Conservation (phyloP, 2,329 filamentous ascomycete species). For the Sporothrix curviconia region DNA sequence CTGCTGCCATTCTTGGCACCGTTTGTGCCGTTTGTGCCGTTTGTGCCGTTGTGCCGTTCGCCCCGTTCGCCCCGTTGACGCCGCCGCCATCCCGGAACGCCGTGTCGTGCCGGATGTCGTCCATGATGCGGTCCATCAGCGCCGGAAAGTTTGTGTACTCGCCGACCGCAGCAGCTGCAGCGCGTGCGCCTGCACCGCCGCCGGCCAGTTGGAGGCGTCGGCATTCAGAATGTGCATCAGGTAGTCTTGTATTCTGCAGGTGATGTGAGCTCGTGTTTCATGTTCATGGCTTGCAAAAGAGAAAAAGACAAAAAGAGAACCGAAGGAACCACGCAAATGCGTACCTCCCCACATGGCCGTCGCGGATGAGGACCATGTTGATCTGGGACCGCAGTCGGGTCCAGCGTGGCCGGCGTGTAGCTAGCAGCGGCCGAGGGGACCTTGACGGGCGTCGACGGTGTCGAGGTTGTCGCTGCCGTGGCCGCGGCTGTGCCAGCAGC, state of each 20-base stretch:
- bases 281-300: no score
- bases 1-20: slow-evolving; percentile 14
- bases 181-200: slow-evolving; percentile 52
- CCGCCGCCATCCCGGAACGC: not conserved
- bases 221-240: slow-evolving; percentile 57
- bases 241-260: slow-evolving; percentile 53
- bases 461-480: slow-evolving; percentile 3
- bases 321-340: no score
- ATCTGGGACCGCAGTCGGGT: slow-evolving; percentile 57
- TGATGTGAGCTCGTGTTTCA: not conserved
- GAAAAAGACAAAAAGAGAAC: not conserved
- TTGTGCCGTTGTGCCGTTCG: not conserved
- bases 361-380: slow-evolving; percentile 50
- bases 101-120: slow-evolving; percentile 53
- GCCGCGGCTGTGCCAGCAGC: not conserved
- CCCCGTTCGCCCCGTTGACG: not conserved
- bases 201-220: slow-evolving; percentile 56
- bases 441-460: slow-evolving; percentile 51
- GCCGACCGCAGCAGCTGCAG: slow-evolving; percentile 52
- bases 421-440: slow-evolving; percentile 53
- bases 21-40: no score
- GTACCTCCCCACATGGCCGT: slow-evolving; percentile 55
- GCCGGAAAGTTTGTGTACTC: slow-evolving; percentile 54
- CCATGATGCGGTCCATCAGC: slow-evolving; percentile 54
- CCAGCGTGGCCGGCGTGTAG: slow-evolving; percentile 55